A percentile compares a stretch with the other conserved stretches of the same genome.
These are phyloP conservation scores for Euptelea pleiosperma DNA, from an alignment of 164 flowering plant genomes.

Conservation along the genomic window DNA sequence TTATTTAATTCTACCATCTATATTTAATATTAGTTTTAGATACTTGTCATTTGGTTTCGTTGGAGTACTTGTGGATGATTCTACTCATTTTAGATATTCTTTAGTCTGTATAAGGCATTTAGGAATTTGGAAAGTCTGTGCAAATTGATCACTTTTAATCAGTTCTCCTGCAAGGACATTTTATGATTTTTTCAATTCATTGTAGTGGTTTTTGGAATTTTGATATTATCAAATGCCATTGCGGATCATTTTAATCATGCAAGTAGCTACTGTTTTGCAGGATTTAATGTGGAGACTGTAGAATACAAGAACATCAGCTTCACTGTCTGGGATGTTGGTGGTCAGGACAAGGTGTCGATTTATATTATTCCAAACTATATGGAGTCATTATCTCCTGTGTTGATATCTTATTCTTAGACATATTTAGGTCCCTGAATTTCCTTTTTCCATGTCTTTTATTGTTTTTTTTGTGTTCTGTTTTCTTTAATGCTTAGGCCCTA, in stretches of 20 bases:
- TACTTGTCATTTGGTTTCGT: background rate
- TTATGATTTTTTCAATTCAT: background rate
- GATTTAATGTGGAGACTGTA: constrained; percentile 74
- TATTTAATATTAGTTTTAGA: too few relatives aligned
- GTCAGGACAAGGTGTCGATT: constrained; percentile 67
- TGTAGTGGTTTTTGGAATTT: background rate
- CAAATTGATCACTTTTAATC: too few relatives aligned
- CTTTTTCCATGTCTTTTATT: background rate
- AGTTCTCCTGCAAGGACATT: too few relatives aligned
- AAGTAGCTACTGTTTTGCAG: constrained; percentile 23
- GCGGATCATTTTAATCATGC: background rate
- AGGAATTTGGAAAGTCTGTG: too few relatives aligned
- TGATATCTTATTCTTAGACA: too few relatives aligned
- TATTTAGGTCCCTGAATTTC: too few relatives aligned
- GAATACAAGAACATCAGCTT: constrained; percentile 80
- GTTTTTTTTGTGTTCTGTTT: background rate
- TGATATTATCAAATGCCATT: background rate
- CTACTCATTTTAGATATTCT: background rate
- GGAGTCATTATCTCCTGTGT: too few relatives aligned
- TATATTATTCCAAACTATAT: too few relatives aligned
- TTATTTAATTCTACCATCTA: too few relatives aligned
- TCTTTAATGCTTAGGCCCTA: background rate
- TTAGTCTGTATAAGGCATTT: too few relatives aligned
- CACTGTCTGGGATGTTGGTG: constrained; percentile 84
- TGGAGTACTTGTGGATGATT: background rate